Base-by-base conservation (phyloP, 345 rosid species). In the Turritis glabra region DNA sequence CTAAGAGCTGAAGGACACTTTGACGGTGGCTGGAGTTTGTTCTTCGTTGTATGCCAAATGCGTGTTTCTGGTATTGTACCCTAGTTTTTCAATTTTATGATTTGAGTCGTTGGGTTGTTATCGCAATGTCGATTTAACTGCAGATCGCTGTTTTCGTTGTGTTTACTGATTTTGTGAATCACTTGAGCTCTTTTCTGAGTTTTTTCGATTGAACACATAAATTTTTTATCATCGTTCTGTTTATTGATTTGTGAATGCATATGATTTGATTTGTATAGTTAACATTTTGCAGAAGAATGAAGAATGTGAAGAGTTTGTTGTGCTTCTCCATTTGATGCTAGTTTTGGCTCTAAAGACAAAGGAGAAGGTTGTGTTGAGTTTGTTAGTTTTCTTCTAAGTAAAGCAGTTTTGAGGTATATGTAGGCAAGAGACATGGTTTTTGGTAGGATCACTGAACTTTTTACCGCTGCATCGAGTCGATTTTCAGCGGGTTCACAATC, bases 351-450 rank as follows among this genome's bases (percentile, higher is more conserved):
- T 10, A 18, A 32, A 56, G 63, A 22, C 29, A 15, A 54, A 18
- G 26, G 26, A 32, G 38, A 54, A 30, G 66, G 50, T 44, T 26
- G 18, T 43, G 8, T 50, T 69, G 74, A 44, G 56, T 70, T 70
- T 70, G 46, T 32, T 76, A 12, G 48, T 22, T 62, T 8, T 3
- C 1, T 37, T 52, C 5, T 73, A 10, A 57, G 67, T 74, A 13
- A 11, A 74, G 59, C 53, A 67, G 58, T 37, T 66, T 37, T 66
- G 68, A 58, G 73, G 53, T 67, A 75, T 67, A 58, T 75, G 68
- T 61, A 62, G 57, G 57, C 64, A 62, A 62, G 59, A 64, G 85
- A 66, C 47, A 90, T 95, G 96, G 87, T 86, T 70, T 80, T 95
- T 57, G 83, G 82, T 80, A 90, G 77, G 78, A 80, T 95, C 69